Conservation (phyloP, 345 rosid genomes). For the Theobroma cacao region DNA sequence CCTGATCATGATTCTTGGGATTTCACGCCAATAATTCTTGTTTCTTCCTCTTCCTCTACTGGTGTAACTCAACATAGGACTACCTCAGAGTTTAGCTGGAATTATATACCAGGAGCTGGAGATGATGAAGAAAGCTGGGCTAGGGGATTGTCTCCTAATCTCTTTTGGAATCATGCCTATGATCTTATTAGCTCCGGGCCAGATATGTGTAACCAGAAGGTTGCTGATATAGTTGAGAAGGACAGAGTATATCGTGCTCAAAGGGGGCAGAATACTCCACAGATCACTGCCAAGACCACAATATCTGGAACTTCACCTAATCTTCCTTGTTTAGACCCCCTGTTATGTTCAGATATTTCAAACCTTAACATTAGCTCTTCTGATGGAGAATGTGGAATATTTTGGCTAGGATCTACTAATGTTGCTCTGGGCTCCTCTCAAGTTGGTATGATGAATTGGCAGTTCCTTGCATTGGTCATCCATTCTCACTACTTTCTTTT, state of each 20-base stretch:
- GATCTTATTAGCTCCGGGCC: constrained; percentile 75
- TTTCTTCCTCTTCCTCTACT: constrained; percentile 63
- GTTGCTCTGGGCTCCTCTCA: constrained; percentile 58
- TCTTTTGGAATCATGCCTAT: constrained; percentile 73
- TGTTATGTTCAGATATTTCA: constrained; percentile 20
- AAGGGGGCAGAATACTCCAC: constrained; percentile 76
- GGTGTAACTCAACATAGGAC: constrained; percentile 40
- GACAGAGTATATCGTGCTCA: constrained; percentile 75
- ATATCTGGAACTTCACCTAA: constrained; percentile 17
- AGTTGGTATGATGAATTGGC: constrained; percentile 36
- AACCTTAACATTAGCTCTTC: constrained; percentile 17
- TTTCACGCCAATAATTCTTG: constrained; percentile 80
- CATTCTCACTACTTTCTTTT: neutral
- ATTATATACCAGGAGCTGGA: constrained; percentile 93
- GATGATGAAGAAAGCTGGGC: constrained; percentile 99
- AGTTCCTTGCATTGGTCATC: neutral
- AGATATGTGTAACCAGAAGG: constrained; percentile 72
- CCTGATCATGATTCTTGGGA: constrained; percentile 92
- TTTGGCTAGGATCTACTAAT: constrained; percentile 74
- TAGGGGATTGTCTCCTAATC: constrained; percentile 71
- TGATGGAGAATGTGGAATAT: constrained; percentile 35
- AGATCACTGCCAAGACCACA: constrained; percentile 40
- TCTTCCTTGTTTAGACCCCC: constrained; percentile 16
- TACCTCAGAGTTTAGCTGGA: constrained; percentile 85
- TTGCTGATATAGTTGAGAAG: constrained; percentile 83